Evolutionary conservation across 2,329 filamentous ascomycete species (phyloP).

Genomic region (Pseudopyrenochaeta lycopersici): DNA sequence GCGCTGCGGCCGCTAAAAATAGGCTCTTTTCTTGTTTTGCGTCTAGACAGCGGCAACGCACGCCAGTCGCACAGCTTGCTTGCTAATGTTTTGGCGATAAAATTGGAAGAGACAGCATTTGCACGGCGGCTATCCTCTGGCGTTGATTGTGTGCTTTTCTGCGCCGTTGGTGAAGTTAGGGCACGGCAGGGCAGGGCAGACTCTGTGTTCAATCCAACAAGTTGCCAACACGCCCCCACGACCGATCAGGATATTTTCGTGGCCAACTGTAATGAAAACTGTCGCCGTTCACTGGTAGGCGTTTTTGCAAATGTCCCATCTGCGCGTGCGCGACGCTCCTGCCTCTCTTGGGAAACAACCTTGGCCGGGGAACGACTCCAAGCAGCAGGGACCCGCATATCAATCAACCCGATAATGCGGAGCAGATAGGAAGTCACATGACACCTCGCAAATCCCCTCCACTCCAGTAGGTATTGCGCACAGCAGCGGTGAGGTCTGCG

Average conservation of each 20-base stretch:
- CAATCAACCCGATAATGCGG: constrained; percentile 16
- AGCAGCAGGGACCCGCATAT: background rate
- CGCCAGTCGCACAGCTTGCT: constrained; percentile 1
- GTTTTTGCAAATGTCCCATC: constrained; percentile 17
- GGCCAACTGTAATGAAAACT: background rate
- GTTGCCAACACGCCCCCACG: constrained; percentile 3
- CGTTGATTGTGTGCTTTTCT: background rate
- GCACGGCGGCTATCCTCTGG: constrained; percentile 16
- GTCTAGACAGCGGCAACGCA: constrained; percentile 7
- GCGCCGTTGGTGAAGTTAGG: too few relatives aligned
- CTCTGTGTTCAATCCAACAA: too few relatives aligned
- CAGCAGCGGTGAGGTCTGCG: constrained; percentile 34
- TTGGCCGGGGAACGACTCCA: constrained; percentile 7
- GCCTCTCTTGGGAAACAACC: constrained; percentile 8
- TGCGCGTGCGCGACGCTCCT: too few relatives aligned
- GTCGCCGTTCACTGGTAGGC: constrained; percentile 16
- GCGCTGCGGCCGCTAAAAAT: constrained; percentile 37
- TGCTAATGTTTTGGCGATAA: constrained; percentile 15
- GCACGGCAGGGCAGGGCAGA: too few relatives aligned
- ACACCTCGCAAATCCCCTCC: constrained; percentile 17
- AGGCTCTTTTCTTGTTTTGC: constrained; percentile 17
- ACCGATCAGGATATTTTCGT: constrained; percentile 13
- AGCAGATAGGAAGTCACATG: constrained; percentile 21
- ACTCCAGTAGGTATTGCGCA: constrained; percentile 17
- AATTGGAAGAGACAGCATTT: constrained; percentile 18